Evolutionary conservation across 495 filamentous ascomycete genomes (phyloP).

Genomic region (Emericellopsis terricola): DNA sequence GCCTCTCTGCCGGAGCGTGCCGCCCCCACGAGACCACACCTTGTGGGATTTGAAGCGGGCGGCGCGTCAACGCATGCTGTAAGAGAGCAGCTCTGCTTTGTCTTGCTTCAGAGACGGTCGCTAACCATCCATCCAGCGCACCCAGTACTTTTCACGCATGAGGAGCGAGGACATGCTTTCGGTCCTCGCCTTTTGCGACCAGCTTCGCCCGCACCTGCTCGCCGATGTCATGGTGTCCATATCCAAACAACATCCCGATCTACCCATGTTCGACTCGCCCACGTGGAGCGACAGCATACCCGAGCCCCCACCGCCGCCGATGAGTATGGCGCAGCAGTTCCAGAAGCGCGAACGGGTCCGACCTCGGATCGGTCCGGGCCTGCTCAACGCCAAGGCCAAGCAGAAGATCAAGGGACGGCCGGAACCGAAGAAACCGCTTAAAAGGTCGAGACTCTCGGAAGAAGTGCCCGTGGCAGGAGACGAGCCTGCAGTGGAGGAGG

Average conservation of each 20-base stretch:
- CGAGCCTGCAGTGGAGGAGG: constrained; percentile 4
- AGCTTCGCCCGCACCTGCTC: constrained; percentile 7
- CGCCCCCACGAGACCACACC: not conserved
- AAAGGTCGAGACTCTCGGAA: not conserved
- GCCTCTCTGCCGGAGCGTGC: not conserved
- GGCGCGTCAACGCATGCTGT: constrained; percentile 1
- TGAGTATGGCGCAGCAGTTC: constrained; percentile 4
- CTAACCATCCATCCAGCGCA: constrained; percentile 8
- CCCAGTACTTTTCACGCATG: constrained; percentile 21
- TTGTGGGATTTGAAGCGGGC: constrained; percentile 1
- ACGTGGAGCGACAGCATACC: constrained; percentile 4
- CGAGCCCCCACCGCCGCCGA: constrained; percentile 12
- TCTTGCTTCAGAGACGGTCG: not conserved
- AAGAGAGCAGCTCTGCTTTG: too few relatives aligned
- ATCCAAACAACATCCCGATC: constrained; percentile 19
- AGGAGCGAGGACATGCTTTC: constrained; percentile 16
- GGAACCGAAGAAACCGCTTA: constrained; percentile 1
- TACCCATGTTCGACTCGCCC: constrained; percentile 21
- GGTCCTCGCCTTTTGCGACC: constrained; percentile 11
- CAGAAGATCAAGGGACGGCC: not conserved
- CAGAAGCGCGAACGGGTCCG: constrained; percentile 2
- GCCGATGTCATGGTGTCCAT: constrained; percentile 17
- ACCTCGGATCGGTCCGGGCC: not conserved
- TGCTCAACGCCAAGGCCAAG: constrained; percentile 4
- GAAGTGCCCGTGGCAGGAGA: not conserved